Evolutionary conservation across 768 basidiomycete species (phyloP), one percentile per base, ranked within the genome.

Genomic region (Trametes coccinea): DNA sequence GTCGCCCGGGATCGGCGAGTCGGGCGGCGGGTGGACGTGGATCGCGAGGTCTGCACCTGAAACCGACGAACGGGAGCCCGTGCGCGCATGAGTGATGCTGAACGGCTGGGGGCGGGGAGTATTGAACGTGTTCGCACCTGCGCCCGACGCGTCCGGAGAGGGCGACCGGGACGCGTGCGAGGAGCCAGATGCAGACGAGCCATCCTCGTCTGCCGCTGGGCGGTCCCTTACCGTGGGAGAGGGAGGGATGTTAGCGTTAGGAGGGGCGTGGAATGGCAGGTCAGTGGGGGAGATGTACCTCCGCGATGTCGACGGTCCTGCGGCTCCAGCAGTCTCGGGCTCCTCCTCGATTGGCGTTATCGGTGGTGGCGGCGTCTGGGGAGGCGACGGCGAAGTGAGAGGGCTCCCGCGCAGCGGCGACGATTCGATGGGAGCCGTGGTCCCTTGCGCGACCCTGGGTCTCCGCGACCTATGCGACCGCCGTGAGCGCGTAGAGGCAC

Each of bases 91-190:
- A 69, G 67, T 65, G 69, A 67, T 60, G 48, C 47, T 70, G 69
- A 70, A 69, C 41, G 71, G 82, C 62, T 82, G 83, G 76, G 82
- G 83, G 73, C 86, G 86, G 83, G 84, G 84, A 77, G 80, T 81
- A 79, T 83, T 83, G 82, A 90, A 91, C 73, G 84, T 87, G 84
- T 82, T 89, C 89, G 88, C 87, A 91, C 89, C 90, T 90, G 84
- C 81, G 77, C 74, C 77, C 71, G 72, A 44, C 43, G 57, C 43
- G 74, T 81, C 74, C 68, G 70, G 76, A 62, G 71, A 79, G 71
- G 85, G 83, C 58, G 87, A 86, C 60, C 78, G 80, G 63, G 89
- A 87, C 52, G 84, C 82, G 27, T 73, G 73, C 16, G 71, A 60
- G 54, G 76, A 75, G 49, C 65, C 62, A 43, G 71, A 63, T 22